Evolutionary conservation across 2,329 filamentous ascomycete species (phyloP), one percentile per base, ranked within the genome.

Genomic region (Monosporascus cannonballus): DNA sequence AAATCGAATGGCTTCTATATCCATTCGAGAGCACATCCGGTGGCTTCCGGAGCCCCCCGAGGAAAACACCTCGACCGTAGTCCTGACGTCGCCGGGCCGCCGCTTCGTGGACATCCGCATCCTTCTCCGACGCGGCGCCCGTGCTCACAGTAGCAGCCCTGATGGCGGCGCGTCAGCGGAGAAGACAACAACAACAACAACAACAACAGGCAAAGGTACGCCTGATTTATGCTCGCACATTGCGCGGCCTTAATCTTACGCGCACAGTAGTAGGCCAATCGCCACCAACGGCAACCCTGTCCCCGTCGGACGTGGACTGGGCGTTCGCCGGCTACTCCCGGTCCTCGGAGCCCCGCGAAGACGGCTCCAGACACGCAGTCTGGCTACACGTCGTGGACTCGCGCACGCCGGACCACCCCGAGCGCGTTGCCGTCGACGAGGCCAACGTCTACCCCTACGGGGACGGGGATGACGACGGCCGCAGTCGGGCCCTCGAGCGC

Each of bases 321-420:
- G 84, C 78, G 4, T 84, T 87, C 58, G 81, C 79, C 0, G 85
- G 85, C 2, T 74, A 67, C 1, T 80, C 80, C 0, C 71, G 53
- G 9, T 46, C 70, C 0, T 75, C 72, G 0, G 56, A 59, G 27
- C 52, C 60, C 5, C 54, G 56, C 11, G 60, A 46, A 24, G 20
- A 69, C 38, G 64, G 64, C 41, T 54, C 52, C 47, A 65, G 61
- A 1, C 73, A 71, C 59, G 72, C 73, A 0, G 67, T 62, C 0
- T 87, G 83, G 78, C 64, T 65, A 3, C 84, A 88, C 65, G 80
- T 79, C 77, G 71, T 87, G 37, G 80, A 86, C 64, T 81, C 76
- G 15, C 77, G 78, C 45, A 71, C 68, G 3, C 49, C 60, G 0
- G 61, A 70, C 2, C 64, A 72, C 2, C 69, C 74, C 14, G 59